Percentiles rank a stretch among this genome's conserved stretches.
Evolutionary conservation across 768 basidiomycete genomes (phyloP).

Genomic region (Termitomyces sp.): DNA sequence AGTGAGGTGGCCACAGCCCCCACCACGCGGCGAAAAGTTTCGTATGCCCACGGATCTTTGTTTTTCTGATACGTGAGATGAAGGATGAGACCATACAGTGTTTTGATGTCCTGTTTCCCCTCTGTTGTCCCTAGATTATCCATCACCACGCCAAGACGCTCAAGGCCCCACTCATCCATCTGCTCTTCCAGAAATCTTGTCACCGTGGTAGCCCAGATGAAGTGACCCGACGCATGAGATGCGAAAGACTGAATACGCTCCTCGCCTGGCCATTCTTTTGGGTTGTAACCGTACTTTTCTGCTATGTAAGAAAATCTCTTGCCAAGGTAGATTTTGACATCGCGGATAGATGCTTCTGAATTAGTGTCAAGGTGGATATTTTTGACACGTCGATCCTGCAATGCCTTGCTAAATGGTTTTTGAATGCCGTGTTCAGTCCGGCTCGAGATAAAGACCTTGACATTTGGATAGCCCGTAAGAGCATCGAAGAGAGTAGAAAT

Average conservation of each 20-base stretch:
- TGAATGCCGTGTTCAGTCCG: slow-evolving; percentile 17
- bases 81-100: slow-evolving; percentile 10
- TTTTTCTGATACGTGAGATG: background rate
- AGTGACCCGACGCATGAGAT: slow-evolving; percentile 11
- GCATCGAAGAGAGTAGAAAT: slow-evolving; percentile 13
- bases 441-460: slow-evolving; percentile 18
- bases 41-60: background rate
- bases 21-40: slow-evolving; percentile 5
- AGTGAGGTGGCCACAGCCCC: background rate
- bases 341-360: slow-evolving; percentile 11
- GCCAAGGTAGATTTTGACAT: slow-evolving; percentile 12
- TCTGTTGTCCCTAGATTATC: background rate
- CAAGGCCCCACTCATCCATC: slow-evolving; percentile 7
- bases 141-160: slow-evolving; percentile 11
- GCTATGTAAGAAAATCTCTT: slow-evolving; percentile 3
- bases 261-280: slow-evolving; percentile 11
- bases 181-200: slow-evolving; percentile 10
- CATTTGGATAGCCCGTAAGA: slow-evolving; percentile 8
- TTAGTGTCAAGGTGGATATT: slow-evolving; percentile 16
- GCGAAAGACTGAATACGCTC: slow-evolving; percentile 1
- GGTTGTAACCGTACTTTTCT: slow-evolving; percentile 5
- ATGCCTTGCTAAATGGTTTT: slow-evolving; percentile 8
- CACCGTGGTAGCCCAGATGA: slow-evolving; percentile 16
- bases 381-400: slow-evolving; percentile 12
- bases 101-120: slow-evolving; percentile 12